Evolutionary conservation across 352 stramenopile genomes (phyloP), one percentile per base, ranked within the genome.

Genomic region (Phytophthora pistaciae): DNA sequence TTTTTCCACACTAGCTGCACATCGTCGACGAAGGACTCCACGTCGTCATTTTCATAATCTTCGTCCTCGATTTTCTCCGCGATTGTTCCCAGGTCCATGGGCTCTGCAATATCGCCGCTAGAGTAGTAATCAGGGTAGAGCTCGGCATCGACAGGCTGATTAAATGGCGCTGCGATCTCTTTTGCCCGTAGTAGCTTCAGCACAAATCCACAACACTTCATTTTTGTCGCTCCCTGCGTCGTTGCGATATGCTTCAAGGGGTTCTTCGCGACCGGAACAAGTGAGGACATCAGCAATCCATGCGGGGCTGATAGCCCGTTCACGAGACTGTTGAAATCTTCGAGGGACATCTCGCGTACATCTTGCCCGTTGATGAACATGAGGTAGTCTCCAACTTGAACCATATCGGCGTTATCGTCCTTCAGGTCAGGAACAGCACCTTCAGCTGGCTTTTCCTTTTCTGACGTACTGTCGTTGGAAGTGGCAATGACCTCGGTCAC

Each of bases 1-100:
- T 96, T 96, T 77, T 88, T 95, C 88, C 87, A 95, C 16, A 96
- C 86, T 18, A 95, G 62, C 27, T 87, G 63, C 18, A 96, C 87
- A 58, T 96, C 90, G 13, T 95, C 90, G 5, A 95, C 75, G 57
- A 96, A 94, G 2, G 82, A 80, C 18, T 94, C 88, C 6, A 95
- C 80, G 36, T 94, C 90, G 55, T 96, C 87, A 49, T 89, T 82
- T 57, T 94, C 88, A 57, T 96, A 96, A 46, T 96, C 90, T 64
- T 95, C 87, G 65, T 94, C 87, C 66, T 93, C 80, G 33, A 96
- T 77, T 57, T 95, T 96, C 68, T 95, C 88, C 14, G 85, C 68
- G 56, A 96, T 94, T 1, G 90, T 95, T 40, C 84, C 77, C 7
- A 96, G 61, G 50, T 96, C 90, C 88, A 96, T 96, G 1, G 90